These are phyloP conservation scores for Boeremia exigua DNA, from an alignment of 2,329 filamentous ascomycete species.

Conservation along the genomic window DNA sequence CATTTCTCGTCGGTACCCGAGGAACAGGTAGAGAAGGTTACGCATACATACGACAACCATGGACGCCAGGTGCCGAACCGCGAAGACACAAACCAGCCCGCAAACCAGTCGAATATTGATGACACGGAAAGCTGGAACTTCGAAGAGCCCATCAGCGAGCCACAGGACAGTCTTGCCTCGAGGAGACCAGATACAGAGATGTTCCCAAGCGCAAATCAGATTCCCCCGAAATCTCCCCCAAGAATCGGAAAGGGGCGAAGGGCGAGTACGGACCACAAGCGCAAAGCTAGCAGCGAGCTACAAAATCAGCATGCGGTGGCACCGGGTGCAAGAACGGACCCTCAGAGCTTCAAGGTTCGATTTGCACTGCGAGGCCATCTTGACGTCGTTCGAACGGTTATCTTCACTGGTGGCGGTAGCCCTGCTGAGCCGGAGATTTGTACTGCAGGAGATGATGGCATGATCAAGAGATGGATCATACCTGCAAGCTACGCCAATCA, in stretches of 20 bases:
- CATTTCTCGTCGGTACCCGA: conserved; percentile 55
- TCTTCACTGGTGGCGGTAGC: conserved; percentile 95
- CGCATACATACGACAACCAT: conserved; percentile 64
- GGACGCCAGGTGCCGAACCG: conserved; percentile 58
- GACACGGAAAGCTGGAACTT: conserved; percentile 89
- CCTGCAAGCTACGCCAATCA: conserved; percentile 75
- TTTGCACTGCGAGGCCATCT: conserved; percentile 92
- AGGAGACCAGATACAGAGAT: conserved; percentile 82
- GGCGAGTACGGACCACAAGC: conserved; percentile 71
- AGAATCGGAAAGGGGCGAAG: conserved; percentile 70
- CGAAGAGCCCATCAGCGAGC: conserved; percentile 73
- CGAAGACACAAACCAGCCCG: conserved; percentile 49
- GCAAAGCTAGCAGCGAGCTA: conserved; percentile 66
- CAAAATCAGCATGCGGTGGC: conserved; percentile 63
- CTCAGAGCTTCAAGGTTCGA: conserved; percentile 84
- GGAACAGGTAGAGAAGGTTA: conserved; percentile 64
- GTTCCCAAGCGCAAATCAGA: conserved; percentile 81
- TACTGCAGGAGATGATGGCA: conserved; percentile 92
- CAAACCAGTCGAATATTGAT: conserved; percentile 51
- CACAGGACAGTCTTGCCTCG: conserved; percentile 60
- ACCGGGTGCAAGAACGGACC: conserved; percentile 64
- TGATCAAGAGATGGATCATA: conserved; percentile 96
- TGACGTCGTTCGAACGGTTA: conserved; percentile 90
- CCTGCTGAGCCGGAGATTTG: conserved; percentile 96
- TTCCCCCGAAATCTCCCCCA: conserved; percentile 79